A percentile compares a stretch with the other conserved stretches of the same genome.
phyloP scores from a whole-genome alignment of 1,284 basidiomycete species.

The Austropuccinia psidii region DNA sequence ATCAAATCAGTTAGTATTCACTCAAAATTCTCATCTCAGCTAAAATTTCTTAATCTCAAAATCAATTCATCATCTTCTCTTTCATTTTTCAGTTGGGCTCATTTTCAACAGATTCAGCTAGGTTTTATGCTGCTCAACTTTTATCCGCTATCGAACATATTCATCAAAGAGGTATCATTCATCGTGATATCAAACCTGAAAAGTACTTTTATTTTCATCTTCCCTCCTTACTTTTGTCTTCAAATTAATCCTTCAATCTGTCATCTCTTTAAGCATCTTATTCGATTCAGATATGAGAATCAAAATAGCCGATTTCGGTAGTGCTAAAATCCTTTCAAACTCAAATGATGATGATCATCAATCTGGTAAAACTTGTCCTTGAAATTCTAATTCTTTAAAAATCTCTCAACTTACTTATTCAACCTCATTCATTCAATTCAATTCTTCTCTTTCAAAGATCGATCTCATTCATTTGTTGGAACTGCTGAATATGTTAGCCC shows the following conservation, averaged over 20 bases:
- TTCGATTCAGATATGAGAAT: conserved; percentile 75
- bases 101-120: conserved; percentile 63
- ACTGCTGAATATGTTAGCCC: conserved; percentile 44
- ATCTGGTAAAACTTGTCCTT: not conserved
- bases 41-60: not conserved
- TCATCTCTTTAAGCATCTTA: conserved; percentile 55
- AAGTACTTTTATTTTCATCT: conserved; percentile 52
- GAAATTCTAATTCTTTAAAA: not conserved
- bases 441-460: not conserved
- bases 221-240: conserved; percentile 40
- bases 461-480: conserved; percentile 27
- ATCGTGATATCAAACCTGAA: conserved; percentile 90
- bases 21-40: not conserved
- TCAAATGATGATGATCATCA: conserved; percentile 44
- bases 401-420: not conserved
- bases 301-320: conserved; percentile 96
- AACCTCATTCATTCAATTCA: not conserved
- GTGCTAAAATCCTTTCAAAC: conserved; percentile 67
- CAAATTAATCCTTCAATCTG: conserved; percentile 38
- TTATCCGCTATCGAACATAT: conserved; percentile 81
- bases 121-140: conserved; percentile 78
- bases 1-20: conserved; percentile 53
- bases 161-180: conserved; percentile 77
- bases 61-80: not conserved
- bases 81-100: conserved; percentile 55